Base-by-base conservation (phyloP, 2,329 filamentous ascomycete genomes). In the Ambrosiella cleistominuta region DNA sequence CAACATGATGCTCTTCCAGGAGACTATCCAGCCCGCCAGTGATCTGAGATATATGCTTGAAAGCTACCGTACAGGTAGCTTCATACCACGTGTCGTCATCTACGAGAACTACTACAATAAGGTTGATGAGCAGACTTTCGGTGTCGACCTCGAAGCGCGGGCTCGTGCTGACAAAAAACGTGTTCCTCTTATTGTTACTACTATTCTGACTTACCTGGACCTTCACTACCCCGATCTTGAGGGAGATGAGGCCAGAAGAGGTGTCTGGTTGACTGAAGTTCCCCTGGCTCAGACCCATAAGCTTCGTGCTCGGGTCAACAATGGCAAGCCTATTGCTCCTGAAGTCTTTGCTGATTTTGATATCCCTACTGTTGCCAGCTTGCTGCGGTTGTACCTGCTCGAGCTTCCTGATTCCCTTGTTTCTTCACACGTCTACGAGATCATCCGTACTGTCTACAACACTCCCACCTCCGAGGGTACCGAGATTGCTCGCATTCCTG, bases 91-190 rank as follows among this genome's bases (percentile, higher is more conserved):
- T 66, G 91, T 97, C 36, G 82, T 89, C 52, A 85, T 88, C 2
- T 98, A 98, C 70, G 93, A 98, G 72, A 98, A 97, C 70, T 98
- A 98, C 72, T 98, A 98, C 75, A 96, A 96, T 70, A 89, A 87
- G 63, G 89, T 96, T 27, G 93, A 96, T 68, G 90, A 96, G 67
- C 90, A 97, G 76, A 95, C 88, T 0, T 98, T 97, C 68, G 93
- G 94, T 63, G 89, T 98, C 58, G 94, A 98, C 67, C 80, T 98
- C n/a, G 93, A 98, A 71, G 89, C 91, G 42, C 79, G 93, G 64
- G 93, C 93, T 51, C 79, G 91, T 63, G 90, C 88, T 56, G 93
- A 98, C 70, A 85, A 90, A 70, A 98, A 98, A 73, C 86, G 93
- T 54, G 93, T 98, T 19, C 93, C 93, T 15, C 76, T 94, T 61